phyloP scores from a whole-genome alignment of 768 basidiomycete genomes.

The Collybia sp. region DNA sequence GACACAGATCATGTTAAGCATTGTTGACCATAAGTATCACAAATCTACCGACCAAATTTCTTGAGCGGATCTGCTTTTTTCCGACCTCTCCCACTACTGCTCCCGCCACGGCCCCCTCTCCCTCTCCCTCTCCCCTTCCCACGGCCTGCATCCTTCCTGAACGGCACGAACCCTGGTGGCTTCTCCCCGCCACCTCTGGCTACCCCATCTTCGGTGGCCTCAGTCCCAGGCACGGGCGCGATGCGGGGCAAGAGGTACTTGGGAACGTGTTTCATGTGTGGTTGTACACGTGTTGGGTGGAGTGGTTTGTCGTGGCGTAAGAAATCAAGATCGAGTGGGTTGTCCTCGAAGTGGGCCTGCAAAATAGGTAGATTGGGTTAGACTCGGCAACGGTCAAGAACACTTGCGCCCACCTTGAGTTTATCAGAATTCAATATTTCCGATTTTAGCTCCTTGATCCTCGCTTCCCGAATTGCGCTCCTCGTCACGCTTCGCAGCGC shows the following conservation, averaged over 20 bases:
- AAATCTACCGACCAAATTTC: constrained; percentile 56
- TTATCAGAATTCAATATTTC: constrained; percentile 96
- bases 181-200: constrained; percentile 27
- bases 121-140: constrained; percentile 54
- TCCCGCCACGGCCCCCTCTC: constrained; percentile 48
- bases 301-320: constrained; percentile 92
- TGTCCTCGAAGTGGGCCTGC: constrained; percentile 97
- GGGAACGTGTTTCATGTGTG: constrained; percentile 96
- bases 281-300: constrained; percentile 83
- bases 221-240: constrained; percentile 47
- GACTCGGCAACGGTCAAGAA: neutral
- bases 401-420: constrained; percentile 67
- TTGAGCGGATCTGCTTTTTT: constrained; percentile 82
- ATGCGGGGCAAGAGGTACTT: constrained; percentile 87
- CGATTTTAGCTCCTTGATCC: constrained; percentile 88
- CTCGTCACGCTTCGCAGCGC: constrained; percentile 86
- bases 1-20: too few relatives aligned
- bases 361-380: constrained; percentile 2
- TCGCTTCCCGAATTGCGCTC: constrained; percentile 82
- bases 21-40: neutral
- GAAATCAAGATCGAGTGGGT: constrained; percentile 89
- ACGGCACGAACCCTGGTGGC: constrained; percentile 62
- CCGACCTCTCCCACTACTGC: constrained; percentile 50
- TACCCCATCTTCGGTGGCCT: constrained; percentile 10
- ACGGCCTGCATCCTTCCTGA: constrained; percentile 52